Percentiles rank a stretch among this genome's conserved stretches.
Conservation (phyloP, 805 yeast genomes). For the Saturnispora silvae region DNA sequence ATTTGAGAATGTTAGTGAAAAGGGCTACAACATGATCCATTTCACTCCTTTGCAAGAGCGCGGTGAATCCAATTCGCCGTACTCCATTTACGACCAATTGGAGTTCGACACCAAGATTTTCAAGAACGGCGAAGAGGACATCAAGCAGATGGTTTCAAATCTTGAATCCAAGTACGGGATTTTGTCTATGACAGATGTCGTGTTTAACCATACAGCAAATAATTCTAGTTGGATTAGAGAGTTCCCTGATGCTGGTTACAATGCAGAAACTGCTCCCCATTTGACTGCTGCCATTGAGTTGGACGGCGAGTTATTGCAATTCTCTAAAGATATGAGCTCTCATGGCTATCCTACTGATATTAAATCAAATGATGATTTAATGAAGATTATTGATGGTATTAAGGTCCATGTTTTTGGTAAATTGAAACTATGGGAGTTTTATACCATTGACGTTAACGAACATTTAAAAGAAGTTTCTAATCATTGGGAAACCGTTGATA, state of each 20-base stretch:
- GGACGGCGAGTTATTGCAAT: constrained; percentile 57
- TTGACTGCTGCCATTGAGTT: constrained; percentile 74
- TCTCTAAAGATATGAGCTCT: constrained; percentile 45
- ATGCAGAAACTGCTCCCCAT: constrained; percentile 81
- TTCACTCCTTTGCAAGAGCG: constrained; percentile 88
- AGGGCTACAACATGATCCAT: constrained; percentile 93
- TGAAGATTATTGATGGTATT: constrained; percentile 55
- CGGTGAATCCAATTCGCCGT: constrained; percentile 88
- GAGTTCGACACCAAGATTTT: constrained; percentile 62
- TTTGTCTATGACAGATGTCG: constrained; percentile 81
- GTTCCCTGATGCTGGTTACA: constrained; percentile 88
- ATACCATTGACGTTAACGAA: constrained; percentile 50
- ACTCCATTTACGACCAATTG: constrained; percentile 81
- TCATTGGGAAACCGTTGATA: constrained; percentile 22
- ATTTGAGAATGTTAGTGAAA: constrained; percentile 49
- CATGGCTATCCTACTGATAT: constrained; percentile 56
- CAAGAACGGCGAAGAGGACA: constrained; percentile 40
- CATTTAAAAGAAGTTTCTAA: constrained; percentile 31
- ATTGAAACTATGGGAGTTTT: constrained; percentile 78
- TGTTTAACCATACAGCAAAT: constrained; percentile 89
- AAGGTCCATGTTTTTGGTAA: constrained; percentile 55
- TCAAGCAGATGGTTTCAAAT: constrained; percentile 36
- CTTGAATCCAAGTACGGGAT: constrained; percentile 49
- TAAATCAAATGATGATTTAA: constrained; percentile 41
- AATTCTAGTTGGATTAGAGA: constrained; percentile 78